Base-by-base conservation (phyloP, 805 yeast genomes). In the Lipomyces oligophaga region DNA sequence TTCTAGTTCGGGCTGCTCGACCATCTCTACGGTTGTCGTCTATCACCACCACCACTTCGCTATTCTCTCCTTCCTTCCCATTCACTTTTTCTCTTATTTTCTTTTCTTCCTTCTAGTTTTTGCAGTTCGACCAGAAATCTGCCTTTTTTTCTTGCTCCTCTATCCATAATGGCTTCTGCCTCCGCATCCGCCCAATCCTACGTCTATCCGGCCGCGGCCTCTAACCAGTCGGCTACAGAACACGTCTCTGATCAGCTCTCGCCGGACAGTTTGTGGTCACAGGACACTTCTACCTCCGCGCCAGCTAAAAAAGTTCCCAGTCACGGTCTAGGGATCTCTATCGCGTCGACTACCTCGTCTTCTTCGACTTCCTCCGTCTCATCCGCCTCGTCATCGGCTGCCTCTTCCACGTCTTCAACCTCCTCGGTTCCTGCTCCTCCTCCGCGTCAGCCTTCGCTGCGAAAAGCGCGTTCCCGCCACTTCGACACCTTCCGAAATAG, bases 381-480 rank as follows among this genome's bases (percentile, higher is more conserved):
- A 3, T 22, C 40, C 22, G 11, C 41, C 19, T 10, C 41, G 26
- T 39, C 43, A 11, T 39, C 43, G 2, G 5, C 43, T 7, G n/a
- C 43, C 2, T 32, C 43, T n/a, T 31, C 38, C 20, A 22, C 27
- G 28, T 40, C 43, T 18, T 31, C 45, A 18, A 26, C 41, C 19
- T 22, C 43, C 4, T 16, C 38, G 5, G 19, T 26, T 5, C 22
- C 38, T 1, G 18, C 16, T 18, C 8, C 10, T 24, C 26, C 26
- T 13, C 3, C 41, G 13, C 4, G 20, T 25, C 38, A 34, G 7
- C 51, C 47, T 5, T 34, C 31, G 8, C 41, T 49, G 16, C 54
- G 45, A 28, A 46, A 42, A 24, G 52, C 55, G 4, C 49, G 47
- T 10, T 51, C 55, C n/a, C 49, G 55, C n/a, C 55, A 51, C 31